Base-by-base conservation (phyloP, 2,329 filamentous ascomycete species). In the Periconia digitata region DNA sequence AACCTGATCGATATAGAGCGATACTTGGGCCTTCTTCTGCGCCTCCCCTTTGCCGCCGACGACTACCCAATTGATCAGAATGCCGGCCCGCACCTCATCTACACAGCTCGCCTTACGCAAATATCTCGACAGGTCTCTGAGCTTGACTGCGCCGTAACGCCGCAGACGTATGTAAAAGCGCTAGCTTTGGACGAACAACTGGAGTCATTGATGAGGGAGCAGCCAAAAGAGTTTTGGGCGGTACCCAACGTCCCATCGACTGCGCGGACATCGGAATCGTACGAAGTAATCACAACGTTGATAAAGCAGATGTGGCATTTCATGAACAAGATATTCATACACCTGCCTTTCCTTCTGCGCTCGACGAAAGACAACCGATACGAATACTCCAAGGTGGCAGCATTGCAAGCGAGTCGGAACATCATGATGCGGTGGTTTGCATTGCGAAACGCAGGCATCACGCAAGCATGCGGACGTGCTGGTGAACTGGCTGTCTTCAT, bases 381-480 rank as follows among this genome's bases (percentile, higher is more conserved):
- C 51, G 66, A 68, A 5, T 71, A 60, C 49, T 66, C 62, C 1
- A 70, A 70, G 40, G 56, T 69, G 40, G 66, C 66, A 1, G 67
- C 64, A 3, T 46, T 70, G 17, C 66, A 69, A 41, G 62, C 66
- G 8, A 64, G 65, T 40, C 67, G 67, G 3, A 67, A 69, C 50
- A 53, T 71, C 13, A 46, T 70, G 23, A 66, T 70, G 66, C 47
- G 67, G 41, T 71, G 66, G 66, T 69, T 71, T 43, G 67, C 66
- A 2, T 58, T 71, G 4, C 60, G 66, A 21, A 70, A 69, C 38
- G 62, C 66, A 5, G 50, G 49, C 44, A 67, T 69, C 42, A 70
- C 66, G 8, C 66, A 70, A 48, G 64, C 66, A 1, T 70, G 64
- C 46, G 67, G 60, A 29, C 63, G 66, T 3, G 53, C 64, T n/a